phyloP scores from a whole-genome alignment of 495 filamentous ascomycete genomes.

The Aspergillus coremiiformis region DNA sequence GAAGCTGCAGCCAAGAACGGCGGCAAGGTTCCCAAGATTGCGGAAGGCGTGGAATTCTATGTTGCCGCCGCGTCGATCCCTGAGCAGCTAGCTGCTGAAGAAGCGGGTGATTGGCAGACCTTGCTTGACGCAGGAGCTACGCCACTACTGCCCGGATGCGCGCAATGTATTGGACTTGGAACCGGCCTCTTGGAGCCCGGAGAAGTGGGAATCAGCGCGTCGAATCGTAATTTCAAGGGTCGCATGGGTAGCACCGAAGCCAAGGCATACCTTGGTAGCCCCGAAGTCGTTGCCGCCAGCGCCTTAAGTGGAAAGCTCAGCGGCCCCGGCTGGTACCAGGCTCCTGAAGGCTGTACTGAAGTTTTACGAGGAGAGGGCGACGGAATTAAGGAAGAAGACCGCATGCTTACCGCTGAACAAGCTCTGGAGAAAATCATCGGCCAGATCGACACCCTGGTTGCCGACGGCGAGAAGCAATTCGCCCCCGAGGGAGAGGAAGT shows the following conservation, averaged over 20 bases:
- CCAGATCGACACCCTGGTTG: constrained; percentile 57
- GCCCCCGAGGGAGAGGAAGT: constrained; percentile 20
- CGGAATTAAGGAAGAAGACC: constrained; percentile 53
- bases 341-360: constrained; percentile 56
- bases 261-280: constrained; percentile 81
- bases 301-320: constrained; percentile 70
- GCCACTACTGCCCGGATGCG: constrained; percentile 71
- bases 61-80: constrained; percentile 79
- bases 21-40: constrained; percentile 63
- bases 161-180: constrained; percentile 83
- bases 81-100: constrained; percentile 75
- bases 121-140: constrained; percentile 74
- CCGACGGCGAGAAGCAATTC: constrained; percentile 39
- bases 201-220: constrained; percentile 83
- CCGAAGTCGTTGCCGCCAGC: constrained; percentile 87
- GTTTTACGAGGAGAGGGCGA: constrained; percentile 66
- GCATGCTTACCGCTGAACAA: constrained; percentile 55
- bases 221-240: constrained; percentile 90
- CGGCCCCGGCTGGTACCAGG: constrained; percentile 75
- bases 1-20: constrained; percentile 55
- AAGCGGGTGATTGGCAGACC: constrained; percentile 78
- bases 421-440: constrained; percentile 61
- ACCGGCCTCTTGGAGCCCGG: constrained; percentile 76
- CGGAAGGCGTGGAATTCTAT: constrained; percentile 76
- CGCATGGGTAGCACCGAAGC: constrained; percentile 81